Percentiles rank a stretch among this genome's conserved stretches.
phyloP scores from a whole-genome alignment of 2,329 filamentous ascomycete species.

The Trichoderma oligosporum region DNA sequence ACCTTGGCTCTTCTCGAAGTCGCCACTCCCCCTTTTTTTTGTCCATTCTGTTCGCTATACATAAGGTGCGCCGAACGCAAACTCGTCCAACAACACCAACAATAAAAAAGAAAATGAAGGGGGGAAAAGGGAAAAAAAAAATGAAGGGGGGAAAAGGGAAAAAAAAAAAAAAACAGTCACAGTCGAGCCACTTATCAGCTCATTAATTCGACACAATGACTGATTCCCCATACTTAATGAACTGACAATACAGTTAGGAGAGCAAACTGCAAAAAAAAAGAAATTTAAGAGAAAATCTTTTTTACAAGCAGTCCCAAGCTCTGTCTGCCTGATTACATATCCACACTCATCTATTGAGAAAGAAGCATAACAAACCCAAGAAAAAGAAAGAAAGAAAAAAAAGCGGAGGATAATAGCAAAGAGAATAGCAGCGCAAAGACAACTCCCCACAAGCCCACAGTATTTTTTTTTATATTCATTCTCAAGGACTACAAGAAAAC shows the following conservation, averaged over 20 bases:
- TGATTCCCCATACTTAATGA: not conserved
- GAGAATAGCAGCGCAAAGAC: not conserved
- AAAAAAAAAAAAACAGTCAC: not conserved
- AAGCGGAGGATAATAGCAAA: conserved; percentile 2
- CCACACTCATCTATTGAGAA: not conserved
- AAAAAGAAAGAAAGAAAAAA: not conserved
- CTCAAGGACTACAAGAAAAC: not conserved
- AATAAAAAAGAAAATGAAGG: no score
- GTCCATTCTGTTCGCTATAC: no score
- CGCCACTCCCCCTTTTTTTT: no score
- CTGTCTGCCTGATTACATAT: not conserved
- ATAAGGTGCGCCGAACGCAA: no score
- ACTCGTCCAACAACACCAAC: no score
- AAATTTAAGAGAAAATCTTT: not conserved
- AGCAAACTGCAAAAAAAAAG: not conserved
- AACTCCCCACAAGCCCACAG: not conserved
- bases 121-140: no score
- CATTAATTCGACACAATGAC: not conserved
- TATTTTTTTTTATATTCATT: not conserved
- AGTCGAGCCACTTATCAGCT: not conserved
- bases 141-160: no score
- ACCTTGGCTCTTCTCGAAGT: no score
- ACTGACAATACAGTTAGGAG: not conserved
- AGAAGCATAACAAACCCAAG: not conserved
- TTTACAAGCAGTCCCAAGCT: not conserved